A percentile compares a stretch with the other conserved stretches of the same genome.
These are phyloP conservation scores for Vaucheria bursata DNA, from an alignment of 352 stramenopile genomes.

Conservation along the genomic window DNA sequence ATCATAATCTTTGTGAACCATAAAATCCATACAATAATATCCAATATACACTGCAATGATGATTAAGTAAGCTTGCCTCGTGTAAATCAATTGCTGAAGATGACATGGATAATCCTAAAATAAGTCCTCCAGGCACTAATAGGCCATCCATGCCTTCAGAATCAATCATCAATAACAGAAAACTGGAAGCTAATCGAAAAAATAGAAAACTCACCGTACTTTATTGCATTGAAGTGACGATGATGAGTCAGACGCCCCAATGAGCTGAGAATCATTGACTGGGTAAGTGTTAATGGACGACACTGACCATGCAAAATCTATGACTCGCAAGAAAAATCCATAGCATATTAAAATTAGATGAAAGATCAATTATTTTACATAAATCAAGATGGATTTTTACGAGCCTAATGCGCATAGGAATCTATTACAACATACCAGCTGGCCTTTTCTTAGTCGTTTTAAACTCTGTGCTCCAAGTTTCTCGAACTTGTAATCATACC, in stretches of 20 bases:
- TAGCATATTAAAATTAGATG: neutral
- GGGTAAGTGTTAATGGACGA: conserved; percentile 37
- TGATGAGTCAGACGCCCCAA: conserved; percentile 59
- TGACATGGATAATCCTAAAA: conserved; percentile 53
- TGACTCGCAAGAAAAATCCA: neutral
- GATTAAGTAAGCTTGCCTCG: conserved; percentile 35
- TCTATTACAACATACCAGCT: too few species aligned
- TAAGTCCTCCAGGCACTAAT: conserved; percentile 55
- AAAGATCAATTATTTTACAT: neutral
- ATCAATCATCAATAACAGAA: neutral
- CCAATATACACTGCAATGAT: too few species aligned
- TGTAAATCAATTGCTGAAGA: conserved; percentile 58
- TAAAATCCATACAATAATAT: too few species aligned
- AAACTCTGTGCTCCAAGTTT: too few species aligned
- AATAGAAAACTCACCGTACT: conserved; percentile 46
- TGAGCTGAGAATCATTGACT: conserved; percentile 59
- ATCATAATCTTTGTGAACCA: too few species aligned
- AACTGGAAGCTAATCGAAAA: neutral
- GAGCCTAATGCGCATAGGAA: too few species aligned
- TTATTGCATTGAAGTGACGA: conserved; percentile 59
- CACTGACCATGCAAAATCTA: neutral
- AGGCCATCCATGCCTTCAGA: conserved; percentile 6
- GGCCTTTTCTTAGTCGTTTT: too few species aligned
- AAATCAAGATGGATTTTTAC: too few species aligned
- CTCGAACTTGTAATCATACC: too few species aligned